Percentiles rank a stretch among this genome's conserved stretches.
Evolutionary conservation across 2,329 filamentous ascomycete species (phyloP).

Genomic region (Aspergillus sp.): DNA sequence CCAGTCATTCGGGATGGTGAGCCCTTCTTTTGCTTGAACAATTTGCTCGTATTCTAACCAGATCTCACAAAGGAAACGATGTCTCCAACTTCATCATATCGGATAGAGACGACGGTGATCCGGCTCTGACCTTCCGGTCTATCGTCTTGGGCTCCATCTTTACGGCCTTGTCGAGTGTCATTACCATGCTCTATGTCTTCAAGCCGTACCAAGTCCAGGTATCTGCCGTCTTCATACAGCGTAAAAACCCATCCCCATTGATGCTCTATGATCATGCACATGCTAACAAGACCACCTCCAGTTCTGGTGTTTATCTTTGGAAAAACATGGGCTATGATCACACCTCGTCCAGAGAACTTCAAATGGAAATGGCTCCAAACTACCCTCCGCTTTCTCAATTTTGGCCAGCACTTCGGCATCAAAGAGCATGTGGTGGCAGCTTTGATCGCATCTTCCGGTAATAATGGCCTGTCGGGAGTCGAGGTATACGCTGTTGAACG

Average conservation of each 20-base stretch:
- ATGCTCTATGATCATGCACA: no score
- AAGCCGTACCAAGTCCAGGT: conserved; percentile 11
- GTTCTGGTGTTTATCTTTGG: conserved; percentile 62
- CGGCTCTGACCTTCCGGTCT: conserved; percentile 58
- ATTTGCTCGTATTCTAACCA: no score
- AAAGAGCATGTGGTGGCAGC: conserved; percentile 62
- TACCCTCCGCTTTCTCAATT: conserved; percentile 54
- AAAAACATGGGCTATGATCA: conserved; percentile 51
- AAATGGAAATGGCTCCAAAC: conserved; percentile 45
- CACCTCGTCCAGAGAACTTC: conserved; percentile 58
- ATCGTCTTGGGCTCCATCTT: conserved; percentile 53
- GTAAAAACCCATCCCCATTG: not conserved
- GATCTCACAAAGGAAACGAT: not conserved
- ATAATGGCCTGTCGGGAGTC: conserved; percentile 50
- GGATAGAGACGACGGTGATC: conserved; percentile 57
- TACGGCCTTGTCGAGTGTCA: conserved; percentile 7
- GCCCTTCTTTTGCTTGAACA: no score
- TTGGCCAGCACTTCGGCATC: conserved; percentile 53
- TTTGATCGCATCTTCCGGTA: conserved; percentile 60
- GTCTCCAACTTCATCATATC: conserved; percentile 1
- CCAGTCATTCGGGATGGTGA: not conserved
- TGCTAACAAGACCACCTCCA: not conserved
- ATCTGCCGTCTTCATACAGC: conserved; percentile 5
- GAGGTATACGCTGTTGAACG: conserved; percentile 13
- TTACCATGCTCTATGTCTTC: conserved; percentile 12